These are phyloP conservation scores for Xylogone sp. DNA, from an alignment of 2,329 filamentous ascomycete genomes.

Conservation along the genomic window DNA sequence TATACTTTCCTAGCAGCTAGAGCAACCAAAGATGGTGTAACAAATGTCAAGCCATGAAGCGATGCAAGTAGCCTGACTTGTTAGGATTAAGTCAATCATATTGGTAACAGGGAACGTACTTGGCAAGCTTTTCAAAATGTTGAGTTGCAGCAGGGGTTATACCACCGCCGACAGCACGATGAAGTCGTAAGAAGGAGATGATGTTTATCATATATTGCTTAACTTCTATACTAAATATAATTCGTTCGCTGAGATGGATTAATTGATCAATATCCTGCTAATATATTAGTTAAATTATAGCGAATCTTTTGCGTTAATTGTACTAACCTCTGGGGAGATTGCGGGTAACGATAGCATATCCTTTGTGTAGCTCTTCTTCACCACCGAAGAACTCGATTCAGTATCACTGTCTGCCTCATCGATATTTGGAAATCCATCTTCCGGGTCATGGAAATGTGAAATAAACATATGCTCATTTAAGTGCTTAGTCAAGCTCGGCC, in stretches of 20 bases:
- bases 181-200: slow-evolving; percentile 79
- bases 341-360: slow-evolving; percentile 14
- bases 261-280: slow-evolving; percentile 25
- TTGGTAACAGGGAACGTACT: slow-evolving; percentile 33
- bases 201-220: slow-evolving; percentile 84
- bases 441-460: slow-evolving; percentile 75
- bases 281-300: slow-evolving; percentile 7
- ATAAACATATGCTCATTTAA: slow-evolving; percentile 83
- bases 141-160: slow-evolving; percentile 75
- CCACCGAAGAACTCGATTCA: slow-evolving; percentile 25
- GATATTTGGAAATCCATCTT: slow-evolving; percentile 70
- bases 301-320: neutral
- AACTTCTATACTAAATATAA: slow-evolving; percentile 71
- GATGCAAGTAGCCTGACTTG: slow-evolving; percentile 63
- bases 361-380: slow-evolving; percentile 21
- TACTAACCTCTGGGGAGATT: slow-evolving; percentile 22
- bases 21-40: slow-evolving; percentile 77
- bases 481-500: slow-evolving; percentile 49
- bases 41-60: slow-evolving; percentile 75
- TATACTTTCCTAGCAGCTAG: slow-evolving; percentile 86
- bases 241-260: slow-evolving; percentile 49
- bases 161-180: slow-evolving; percentile 77
- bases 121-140: slow-evolving; percentile 67
- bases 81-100: neutral
- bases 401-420: slow-evolving; percentile 47